Evolutionary conservation across 2,329 filamentous ascomycete genomes (phyloP).

Genomic region (Fusarium sacchari): DNA sequence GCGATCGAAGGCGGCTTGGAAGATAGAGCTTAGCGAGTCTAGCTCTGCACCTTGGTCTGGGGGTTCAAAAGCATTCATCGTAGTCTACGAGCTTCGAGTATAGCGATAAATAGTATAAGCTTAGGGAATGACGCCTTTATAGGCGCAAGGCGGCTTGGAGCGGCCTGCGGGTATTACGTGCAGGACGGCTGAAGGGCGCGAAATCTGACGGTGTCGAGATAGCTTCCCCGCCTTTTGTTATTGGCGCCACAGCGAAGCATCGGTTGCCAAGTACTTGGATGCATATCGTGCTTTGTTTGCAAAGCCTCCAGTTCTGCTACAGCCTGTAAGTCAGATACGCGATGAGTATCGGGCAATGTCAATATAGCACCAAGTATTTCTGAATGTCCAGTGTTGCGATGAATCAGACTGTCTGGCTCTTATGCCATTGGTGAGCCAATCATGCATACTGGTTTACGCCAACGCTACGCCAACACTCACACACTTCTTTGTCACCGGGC

Average conservation of each 20-base stretch:
- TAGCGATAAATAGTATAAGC: accelerated
- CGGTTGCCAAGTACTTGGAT: background rate
- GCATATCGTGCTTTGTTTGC: too few species aligned
- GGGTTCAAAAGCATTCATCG: background rate
- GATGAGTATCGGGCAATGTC: background rate
- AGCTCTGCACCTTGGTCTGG: background rate
- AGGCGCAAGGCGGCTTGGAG: too few species aligned
- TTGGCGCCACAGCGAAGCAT: background rate
- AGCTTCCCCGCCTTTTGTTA: constrained; percentile 4
- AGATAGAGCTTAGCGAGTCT: background rate
- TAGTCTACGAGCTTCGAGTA: too few species aligned
- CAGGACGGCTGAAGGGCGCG: background rate
- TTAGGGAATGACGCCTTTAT: background rate
- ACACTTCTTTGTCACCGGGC: background rate
- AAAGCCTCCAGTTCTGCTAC: accelerated
- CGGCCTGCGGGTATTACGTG: background rate
- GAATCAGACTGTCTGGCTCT: background rate
- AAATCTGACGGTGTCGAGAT: background rate
- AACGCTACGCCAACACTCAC: background rate
- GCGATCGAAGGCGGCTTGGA: constrained; percentile 5
- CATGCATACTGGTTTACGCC: too few species aligned
- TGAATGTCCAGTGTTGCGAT: background rate
- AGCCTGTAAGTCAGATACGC: accelerated
- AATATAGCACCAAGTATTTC: background rate
- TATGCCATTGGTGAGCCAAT: background rate